Conservation (phyloP, 352 stramenopile genomes). For the Phytophthora constricta region DNA sequence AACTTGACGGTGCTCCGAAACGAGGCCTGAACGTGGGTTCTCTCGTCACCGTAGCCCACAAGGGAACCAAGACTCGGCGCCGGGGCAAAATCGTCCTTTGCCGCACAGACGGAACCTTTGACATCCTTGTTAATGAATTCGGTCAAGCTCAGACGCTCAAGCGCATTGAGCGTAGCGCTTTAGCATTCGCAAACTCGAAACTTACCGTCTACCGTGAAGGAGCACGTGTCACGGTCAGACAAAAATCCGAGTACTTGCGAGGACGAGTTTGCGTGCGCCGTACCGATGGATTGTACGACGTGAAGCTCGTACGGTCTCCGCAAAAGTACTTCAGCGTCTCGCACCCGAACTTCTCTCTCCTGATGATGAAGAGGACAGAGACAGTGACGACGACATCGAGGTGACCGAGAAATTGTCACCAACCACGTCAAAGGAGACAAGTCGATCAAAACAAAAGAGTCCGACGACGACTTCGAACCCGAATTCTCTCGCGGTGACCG, state of each 20-base stretch:
- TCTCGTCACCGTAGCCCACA: conserved; percentile 49
- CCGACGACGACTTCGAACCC: conserved; percentile 49
- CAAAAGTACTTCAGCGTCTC: conserved; percentile 45
- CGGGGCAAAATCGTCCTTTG: conserved; percentile 59
- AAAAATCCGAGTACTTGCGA: conserved; percentile 62
- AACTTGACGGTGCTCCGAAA: conserved; percentile 14
- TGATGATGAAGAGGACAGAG: conserved; percentile 45
- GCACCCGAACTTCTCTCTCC: conserved; percentile 50
- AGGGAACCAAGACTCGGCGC: conserved; percentile 56
- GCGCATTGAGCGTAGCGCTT: conserved; percentile 36
- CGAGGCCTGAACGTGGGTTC: conserved; percentile 32
- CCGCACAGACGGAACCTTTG: conserved; percentile 65
- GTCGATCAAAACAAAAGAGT: conserved; percentile 21
- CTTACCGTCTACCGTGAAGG: conserved; percentile 45
- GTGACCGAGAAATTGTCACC: conserved; percentile 12
- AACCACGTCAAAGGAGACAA: conserved; percentile 26
- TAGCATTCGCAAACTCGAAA: conserved; percentile 32
- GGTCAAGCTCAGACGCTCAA: conserved; percentile 48
- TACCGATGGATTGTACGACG: conserved; percentile 63
- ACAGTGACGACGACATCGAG: conserved; percentile 30
- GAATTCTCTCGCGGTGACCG: conserved; percentile 63
- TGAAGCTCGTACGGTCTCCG: conserved; percentile 35
- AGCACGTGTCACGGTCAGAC: conserved; percentile 57
- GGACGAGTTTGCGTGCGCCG: conserved; percentile 46
- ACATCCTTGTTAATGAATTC: conserved; percentile 63